Conservation (phyloP, 257 asterid genomes). For the Knoxia roxburghii region DNA sequence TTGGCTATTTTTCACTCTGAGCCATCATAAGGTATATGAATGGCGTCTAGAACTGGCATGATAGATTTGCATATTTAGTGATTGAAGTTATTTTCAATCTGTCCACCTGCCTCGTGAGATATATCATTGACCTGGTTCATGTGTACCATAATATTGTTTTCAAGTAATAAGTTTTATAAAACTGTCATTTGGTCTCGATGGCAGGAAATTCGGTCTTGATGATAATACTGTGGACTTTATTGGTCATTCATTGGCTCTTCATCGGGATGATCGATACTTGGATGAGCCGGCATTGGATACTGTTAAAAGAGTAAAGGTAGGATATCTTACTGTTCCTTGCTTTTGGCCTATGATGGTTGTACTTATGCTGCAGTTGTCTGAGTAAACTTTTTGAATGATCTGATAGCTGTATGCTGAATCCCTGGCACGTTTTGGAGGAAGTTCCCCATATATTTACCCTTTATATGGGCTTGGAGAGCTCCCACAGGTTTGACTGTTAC, state of each 20-base stretch:
- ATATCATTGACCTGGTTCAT: not conserved
- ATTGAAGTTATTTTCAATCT: not conserved
- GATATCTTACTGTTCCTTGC: not conserved
- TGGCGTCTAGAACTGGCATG: not conserved
- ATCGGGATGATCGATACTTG: conserved; percentile 80
- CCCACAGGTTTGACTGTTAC: conserved; percentile 65
- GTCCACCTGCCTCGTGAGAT: not conserved
- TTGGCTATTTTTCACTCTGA: not conserved
- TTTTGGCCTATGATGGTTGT: not conserved
- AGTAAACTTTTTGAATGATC: conserved; percentile 17
- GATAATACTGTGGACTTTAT: conserved; percentile 88
- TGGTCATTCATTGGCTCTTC: conserved; percentile 91
- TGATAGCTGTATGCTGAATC: conserved; percentile 87
- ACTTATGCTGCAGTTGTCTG: not conserved
- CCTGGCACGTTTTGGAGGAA: conserved; percentile 91
- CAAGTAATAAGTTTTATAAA: not conserved
- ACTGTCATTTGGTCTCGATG: not conserved
- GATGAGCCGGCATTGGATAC: conserved; percentile 84
- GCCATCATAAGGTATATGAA: not conserved
- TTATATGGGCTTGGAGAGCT: conserved; percentile 96
- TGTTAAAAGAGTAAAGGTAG: conserved; percentile 88
- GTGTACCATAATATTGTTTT: not conserved
- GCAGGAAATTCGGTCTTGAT: conserved; percentile 91
- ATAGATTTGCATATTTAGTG: not conserved
- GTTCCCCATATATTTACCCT: conserved; percentile 96